phyloP scores from a whole-genome alignment of 164 flowering plant species.

The Magnolia changhungtana region DNA sequence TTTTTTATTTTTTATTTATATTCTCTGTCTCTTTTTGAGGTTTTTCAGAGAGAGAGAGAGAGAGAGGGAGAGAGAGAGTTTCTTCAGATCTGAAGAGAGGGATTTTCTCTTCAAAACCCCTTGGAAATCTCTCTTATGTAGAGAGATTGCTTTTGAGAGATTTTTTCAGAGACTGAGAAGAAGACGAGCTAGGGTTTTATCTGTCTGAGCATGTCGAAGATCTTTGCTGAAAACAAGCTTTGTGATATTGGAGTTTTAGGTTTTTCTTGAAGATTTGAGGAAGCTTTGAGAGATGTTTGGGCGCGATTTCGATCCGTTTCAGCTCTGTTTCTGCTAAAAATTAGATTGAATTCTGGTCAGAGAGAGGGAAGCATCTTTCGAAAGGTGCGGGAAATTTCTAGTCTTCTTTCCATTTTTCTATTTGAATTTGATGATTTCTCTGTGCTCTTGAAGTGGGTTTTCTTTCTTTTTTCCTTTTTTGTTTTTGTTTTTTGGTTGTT shows the following conservation, averaged over 20 bases:
- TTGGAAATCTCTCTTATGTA: neutral
- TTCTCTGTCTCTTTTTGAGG: slow-evolving; percentile 3
- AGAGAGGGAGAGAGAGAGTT: neutral
- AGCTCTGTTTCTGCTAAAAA: neutral
- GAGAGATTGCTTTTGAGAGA: neutral
- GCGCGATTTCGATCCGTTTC: neutral
- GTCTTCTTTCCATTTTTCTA: neutral
- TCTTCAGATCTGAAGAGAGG: slow-evolving; percentile 17
- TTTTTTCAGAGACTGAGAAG: neutral
- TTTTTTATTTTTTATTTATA: slow-evolving; percentile 4
- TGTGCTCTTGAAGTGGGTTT: neutral
- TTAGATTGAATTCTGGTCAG: neutral
- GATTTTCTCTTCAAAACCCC: neutral
- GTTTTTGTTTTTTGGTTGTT: too few relatives aligned
- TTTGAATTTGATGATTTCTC: neutral
- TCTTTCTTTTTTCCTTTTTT: neutral
- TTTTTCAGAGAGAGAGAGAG: slow-evolving; percentile 8
- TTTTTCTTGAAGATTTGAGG: neutral
- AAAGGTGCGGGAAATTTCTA: neutral
- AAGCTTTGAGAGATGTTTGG: neutral
- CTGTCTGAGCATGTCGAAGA: neutral
- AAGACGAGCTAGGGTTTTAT: neutral
- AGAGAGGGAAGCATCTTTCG: neutral
- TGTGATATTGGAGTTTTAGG: neutral
- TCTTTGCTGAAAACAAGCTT: neutral